Conservation (phyloP, 148 eudicot genomes). For the Rhododendron simsii region DNA sequence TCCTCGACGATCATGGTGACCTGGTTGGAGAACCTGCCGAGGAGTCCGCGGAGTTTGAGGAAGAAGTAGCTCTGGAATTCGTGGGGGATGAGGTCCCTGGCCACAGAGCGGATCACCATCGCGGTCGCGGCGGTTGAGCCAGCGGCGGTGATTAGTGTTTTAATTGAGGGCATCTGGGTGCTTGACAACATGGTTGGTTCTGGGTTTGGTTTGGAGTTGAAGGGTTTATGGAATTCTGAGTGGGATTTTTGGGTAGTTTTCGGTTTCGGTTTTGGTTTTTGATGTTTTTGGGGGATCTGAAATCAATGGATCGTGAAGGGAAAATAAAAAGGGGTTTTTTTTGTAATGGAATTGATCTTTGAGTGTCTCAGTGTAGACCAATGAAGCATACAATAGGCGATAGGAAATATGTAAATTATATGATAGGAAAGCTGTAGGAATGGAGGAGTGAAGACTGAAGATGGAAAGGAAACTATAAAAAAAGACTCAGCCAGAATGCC, state of each 20-base stretch:
- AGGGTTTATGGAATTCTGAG: background rate
- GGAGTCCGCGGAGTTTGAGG: conserved; percentile 2
- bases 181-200: conserved; percentile 3
- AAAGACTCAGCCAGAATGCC: background rate
- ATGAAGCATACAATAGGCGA: too few species aligned
- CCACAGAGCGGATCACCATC: conserved; percentile 22
- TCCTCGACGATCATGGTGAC: conserved; percentile 20
- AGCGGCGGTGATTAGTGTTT: conserved; percentile 19
- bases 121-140: conserved; percentile 32
- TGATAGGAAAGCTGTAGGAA: background rate
- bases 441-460: background rate
- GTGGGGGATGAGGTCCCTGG: conserved; percentile 8
- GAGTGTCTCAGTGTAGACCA: background rate
- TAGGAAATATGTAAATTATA: too few species aligned
- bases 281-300: background rate
- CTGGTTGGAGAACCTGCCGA: background rate
- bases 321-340: too few species aligned
- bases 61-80: conserved; percentile 7
- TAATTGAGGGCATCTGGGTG: conserved; percentile 17
- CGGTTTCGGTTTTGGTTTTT: background rate
- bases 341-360: background rate
- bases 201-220: background rate
- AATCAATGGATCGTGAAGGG: background rate
- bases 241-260: background rate
- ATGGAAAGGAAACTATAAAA: too few species aligned